phyloP scores from a whole-genome alignment of 768 basidiomycete species.

The Rhizopogon sp. region DNA sequence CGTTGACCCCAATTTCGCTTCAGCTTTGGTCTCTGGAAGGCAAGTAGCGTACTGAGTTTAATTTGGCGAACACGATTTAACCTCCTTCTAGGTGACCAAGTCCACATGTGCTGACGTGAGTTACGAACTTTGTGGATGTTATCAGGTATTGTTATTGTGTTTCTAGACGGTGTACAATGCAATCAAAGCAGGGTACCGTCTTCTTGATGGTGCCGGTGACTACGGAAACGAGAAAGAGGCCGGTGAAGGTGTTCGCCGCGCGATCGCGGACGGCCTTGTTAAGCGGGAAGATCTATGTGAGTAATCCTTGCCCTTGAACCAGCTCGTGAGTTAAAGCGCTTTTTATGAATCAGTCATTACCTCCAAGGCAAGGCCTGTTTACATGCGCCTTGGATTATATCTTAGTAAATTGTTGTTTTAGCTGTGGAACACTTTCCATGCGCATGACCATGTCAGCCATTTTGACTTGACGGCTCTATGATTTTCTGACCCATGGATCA shows the following conservation, averaged over 20 bases:
- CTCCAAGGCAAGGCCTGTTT: constrained; percentile 52
- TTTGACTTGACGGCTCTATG: background rate
- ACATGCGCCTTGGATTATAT: background rate
- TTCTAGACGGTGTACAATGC: constrained; percentile 74
- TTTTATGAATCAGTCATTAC: constrained; percentile 56
- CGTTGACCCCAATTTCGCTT: background rate
- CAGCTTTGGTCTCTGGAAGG: constrained; percentile 74
- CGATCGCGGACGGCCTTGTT: constrained; percentile 77
- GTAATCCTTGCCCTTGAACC: constrained; percentile 19
- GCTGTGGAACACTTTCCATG: constrained; percentile 91
- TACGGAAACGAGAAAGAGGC: constrained; percentile 90
- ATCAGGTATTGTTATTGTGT: background rate
- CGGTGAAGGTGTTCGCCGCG: constrained; percentile 71
- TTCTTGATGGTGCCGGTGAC: constrained; percentile 82
- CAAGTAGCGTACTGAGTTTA: constrained; percentile 15
- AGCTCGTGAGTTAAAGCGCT: background rate
- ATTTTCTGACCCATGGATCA: constrained; percentile 17
- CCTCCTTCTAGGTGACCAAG: constrained; percentile 45
- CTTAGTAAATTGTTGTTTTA: constrained; percentile 19
- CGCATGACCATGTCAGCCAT: constrained; percentile 59
- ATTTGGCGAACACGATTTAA: constrained; percentile 1
- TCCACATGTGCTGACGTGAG: constrained; percentile 55
- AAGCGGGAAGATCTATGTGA: constrained; percentile 84
- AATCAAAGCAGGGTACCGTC: constrained; percentile 81
- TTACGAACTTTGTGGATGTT: background rate